A percentile compares a stretch with the other conserved stretches of the same genome.
These are phyloP conservation scores for Pseudocercospora fuligena DNA, from an alignment of 2,329 filamentous ascomycete species.

Conservation along the genomic window DNA sequence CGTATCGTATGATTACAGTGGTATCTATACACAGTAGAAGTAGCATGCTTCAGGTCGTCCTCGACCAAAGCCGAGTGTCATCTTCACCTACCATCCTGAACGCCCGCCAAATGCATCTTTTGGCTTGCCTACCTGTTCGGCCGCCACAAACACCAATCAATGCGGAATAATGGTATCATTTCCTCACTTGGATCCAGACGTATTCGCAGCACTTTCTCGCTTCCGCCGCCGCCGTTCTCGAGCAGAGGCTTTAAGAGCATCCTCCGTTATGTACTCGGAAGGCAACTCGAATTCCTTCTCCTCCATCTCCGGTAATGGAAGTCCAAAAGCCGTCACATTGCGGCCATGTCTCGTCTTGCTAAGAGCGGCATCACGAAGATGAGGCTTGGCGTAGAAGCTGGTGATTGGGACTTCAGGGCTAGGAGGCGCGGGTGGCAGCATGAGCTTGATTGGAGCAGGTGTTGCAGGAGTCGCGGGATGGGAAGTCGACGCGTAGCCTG, in stretches of 20 bases:
- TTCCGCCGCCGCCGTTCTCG: constrained; percentile 66
- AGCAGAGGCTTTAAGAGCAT: constrained; percentile 60
- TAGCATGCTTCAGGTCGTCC: not conserved
- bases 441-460: constrained; percentile 31
- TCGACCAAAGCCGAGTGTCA: not conserved
- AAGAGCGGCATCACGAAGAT: constrained; percentile 80
- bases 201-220: constrained; percentile 51
- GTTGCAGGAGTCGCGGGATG: constrained; percentile 24
- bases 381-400: constrained; percentile 84
- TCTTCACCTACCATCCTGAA: not conserved
- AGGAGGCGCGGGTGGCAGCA: constrained; percentile 25
- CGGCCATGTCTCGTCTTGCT: constrained; percentile 72
- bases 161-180: not conserved
- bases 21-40: constrained; percentile 4
- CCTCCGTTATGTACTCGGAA: constrained; percentile 60
- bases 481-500: constrained; percentile 11
- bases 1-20: not conserved
- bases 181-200: constrained; percentile 18
- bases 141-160: not conserved
- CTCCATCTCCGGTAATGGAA: constrained; percentile 73
- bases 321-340: constrained; percentile 78
- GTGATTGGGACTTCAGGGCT: constrained; percentile 59
- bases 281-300: constrained; percentile 78
- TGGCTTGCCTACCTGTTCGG: not conserved
- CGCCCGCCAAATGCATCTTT: not conserved